A percentile compares a stretch with the other conserved stretches of the same genome.
Evolutionary conservation across 1,139 yeast species (phyloP).

Genomic region (Yamadazyma songkhlaensis): DNA sequence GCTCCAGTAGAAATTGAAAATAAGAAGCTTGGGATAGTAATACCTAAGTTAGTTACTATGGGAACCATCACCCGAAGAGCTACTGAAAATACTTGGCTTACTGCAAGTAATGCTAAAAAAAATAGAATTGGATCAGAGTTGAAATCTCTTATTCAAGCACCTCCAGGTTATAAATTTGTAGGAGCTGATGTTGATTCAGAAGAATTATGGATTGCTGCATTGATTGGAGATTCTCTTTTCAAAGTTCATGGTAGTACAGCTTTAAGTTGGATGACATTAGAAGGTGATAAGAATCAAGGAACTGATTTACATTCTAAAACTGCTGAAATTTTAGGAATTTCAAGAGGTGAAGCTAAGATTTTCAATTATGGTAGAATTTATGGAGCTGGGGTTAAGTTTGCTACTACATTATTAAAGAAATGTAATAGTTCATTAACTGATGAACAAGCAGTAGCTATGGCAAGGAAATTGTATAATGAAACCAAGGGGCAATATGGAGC

Average conservation of each 20-base stretch:
- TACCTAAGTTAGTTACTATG: constrained; percentile 87
- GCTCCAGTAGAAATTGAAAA: constrained; percentile 12
- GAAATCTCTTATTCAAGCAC: constrained; percentile 83
- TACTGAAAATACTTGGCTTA: constrained; percentile 95
- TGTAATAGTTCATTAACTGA: constrained; percentile 75
- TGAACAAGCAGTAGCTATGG: constrained; percentile 63
- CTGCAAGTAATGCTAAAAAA: constrained; percentile 91
- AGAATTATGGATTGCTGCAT: constrained; percentile 96
- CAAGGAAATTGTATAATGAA: constrained; percentile 65
- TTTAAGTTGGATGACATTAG: constrained; percentile 98
- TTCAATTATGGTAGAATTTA: constrained; percentile 97
- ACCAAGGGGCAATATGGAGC: constrained; percentile 67
- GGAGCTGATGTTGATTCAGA: constrained; percentile 99
- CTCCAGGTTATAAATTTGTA: constrained; percentile 84
- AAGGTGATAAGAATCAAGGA: constrained; percentile 86
- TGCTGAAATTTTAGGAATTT: constrained; percentile 83
- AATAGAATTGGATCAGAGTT: constrained; percentile 89
- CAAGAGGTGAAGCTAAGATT: constrained; percentile 88
- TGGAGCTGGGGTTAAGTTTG: constrained; percentile 95
- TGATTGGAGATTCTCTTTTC: constrained; percentile 89
- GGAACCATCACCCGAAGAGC: constrained; percentile 97
- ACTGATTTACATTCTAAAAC: constrained; percentile 96
- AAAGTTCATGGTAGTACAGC: constrained; percentile 94
- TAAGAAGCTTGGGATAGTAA: constrained; percentile 71
- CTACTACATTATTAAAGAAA: constrained; percentile 74